These are phyloP conservation scores for Fraxinus nigra DNA, from an alignment of 305 asterid species.

Conservation along the genomic window DNA sequence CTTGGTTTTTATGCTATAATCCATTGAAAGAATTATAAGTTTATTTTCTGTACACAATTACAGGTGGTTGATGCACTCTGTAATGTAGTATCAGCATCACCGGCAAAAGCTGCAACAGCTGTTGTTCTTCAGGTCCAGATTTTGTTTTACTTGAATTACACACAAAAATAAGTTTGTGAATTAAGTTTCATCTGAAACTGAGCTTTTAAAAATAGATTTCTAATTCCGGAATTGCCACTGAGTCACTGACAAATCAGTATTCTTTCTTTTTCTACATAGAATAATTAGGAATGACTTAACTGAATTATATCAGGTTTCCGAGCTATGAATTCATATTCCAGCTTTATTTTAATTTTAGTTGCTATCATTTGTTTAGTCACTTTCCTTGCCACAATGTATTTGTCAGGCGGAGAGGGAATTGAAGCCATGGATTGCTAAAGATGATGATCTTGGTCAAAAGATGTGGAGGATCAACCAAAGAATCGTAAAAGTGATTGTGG, in stretches of 20 bases:
- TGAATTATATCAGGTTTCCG: not conserved
- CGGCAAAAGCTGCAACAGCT: constrained; percentile 96
- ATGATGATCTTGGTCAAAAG: constrained; percentile 87
- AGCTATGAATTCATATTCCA: not conserved
- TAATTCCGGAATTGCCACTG: not conserved
- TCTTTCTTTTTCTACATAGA: not conserved
- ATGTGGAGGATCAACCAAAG: constrained; percentile 94
- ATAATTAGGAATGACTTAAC: not conserved
- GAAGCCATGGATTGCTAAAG: constrained; percentile 96
- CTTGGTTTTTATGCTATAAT: constrained; percentile 11
- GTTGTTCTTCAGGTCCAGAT: constrained; percentile 92
- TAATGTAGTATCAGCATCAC: constrained; percentile 91
- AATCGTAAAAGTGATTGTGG: constrained; percentile 83
- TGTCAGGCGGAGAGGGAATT: constrained; percentile 95
- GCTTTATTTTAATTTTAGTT: constrained; percentile 12
- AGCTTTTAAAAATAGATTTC: not conserved
- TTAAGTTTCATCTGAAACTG: not conserved
- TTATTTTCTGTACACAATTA: not conserved
- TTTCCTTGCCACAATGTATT: constrained; percentile 34
- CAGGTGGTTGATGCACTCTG: constrained; percentile 98
- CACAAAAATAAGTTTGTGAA: constrained; percentile 5
- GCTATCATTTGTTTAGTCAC: constrained; percentile 41
- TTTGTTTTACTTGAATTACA: not conserved
- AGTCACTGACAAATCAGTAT: not conserved
- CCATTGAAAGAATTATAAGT: not conserved